A percentile compares a stretch with the other conserved stretches of the same genome.
phyloP scores from a whole-genome alignment of 345 rosid species.

The Kernera saxatilis region DNA sequence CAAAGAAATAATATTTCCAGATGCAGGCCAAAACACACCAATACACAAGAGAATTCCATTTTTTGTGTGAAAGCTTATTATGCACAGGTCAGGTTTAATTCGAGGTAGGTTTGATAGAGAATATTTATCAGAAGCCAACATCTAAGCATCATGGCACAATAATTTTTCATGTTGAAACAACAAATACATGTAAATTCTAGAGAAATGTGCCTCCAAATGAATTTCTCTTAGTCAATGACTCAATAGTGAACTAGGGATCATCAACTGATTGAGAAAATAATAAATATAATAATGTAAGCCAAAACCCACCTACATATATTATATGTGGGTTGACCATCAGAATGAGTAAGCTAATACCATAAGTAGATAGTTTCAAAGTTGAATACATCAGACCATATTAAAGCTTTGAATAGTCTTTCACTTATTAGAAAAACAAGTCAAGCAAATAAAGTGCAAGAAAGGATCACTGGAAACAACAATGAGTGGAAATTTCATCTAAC shows the following conservation, averaged over 20 bases:
- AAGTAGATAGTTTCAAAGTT: slow-evolving; percentile 1
- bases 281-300: neutral
- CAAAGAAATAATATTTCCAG: neutral
- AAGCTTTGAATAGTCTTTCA: neutral
- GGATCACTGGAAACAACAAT: neutral
- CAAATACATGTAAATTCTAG: neutral
- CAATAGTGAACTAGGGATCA: neutral
- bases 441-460: neutral
- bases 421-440: neutral
- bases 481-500: slow-evolving; percentile 34
- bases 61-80: neutral
- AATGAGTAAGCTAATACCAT: neutral
- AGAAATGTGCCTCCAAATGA: neutral
- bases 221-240: neutral
- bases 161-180: neutral
- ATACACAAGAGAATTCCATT: neutral
- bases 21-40: neutral
- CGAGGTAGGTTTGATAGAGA: neutral
- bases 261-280: neutral
- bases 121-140: neutral
- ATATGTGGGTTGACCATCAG: neutral
- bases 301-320: neutral
- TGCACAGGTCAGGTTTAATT: neutral
- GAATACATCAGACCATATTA: neutral
- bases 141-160: neutral